Base-by-base conservation (phyloP, 2,329 filamentous ascomycete genomes). In the Neopestalotiopsis sp. region DNA sequence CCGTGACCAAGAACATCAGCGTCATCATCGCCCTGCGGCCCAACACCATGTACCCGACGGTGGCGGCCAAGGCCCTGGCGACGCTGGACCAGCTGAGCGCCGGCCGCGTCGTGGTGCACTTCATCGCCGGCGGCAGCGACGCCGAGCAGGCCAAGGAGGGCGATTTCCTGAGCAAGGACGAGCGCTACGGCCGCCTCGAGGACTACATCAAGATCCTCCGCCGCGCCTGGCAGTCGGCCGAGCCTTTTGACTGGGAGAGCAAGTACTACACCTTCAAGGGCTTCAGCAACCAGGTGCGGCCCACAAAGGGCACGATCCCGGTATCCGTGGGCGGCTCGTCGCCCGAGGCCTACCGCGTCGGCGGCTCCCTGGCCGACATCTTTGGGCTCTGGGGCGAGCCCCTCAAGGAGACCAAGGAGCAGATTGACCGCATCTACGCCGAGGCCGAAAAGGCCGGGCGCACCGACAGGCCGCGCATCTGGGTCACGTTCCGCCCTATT, bases 361-460 rank as follows among this genome's bases (percentile, higher is more conserved):
- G 88, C 30, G 88, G 88, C 34, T 79, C 84, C 0, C 81, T 89
- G 2, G 88, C 84, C 34, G 88, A 90, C 71, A 90, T 90, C 73
- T 90, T 90, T 70, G 88, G 88, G 0, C 84, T 90, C 4, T 90
- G 88, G 88, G 88, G 88, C 12, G 88, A 90, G 73, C 88, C 88
- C 1, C 79, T 90, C 1, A 89, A 89, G 77, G 88, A 90, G 74
- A 90, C 88, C 0, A 88, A 87, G 77, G 82, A 90, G 73, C 88
- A 90, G 75, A 89, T 90, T 71, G 86, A 89, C 71, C 83, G 84
- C 24, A 87, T 90, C 74, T 89, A 89, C 71, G 86, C 83, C 3
- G 88, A 87, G 73, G 85, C 88, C 0, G 86, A 82, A n/a, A 86
- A 85, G 71, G 88, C 88, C 1, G 88, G 88, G 0, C 84, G 88